phyloP scores from a whole-genome alignment of 352 stramenopile genomes.

The Paralagenidium karlingii region DNA sequence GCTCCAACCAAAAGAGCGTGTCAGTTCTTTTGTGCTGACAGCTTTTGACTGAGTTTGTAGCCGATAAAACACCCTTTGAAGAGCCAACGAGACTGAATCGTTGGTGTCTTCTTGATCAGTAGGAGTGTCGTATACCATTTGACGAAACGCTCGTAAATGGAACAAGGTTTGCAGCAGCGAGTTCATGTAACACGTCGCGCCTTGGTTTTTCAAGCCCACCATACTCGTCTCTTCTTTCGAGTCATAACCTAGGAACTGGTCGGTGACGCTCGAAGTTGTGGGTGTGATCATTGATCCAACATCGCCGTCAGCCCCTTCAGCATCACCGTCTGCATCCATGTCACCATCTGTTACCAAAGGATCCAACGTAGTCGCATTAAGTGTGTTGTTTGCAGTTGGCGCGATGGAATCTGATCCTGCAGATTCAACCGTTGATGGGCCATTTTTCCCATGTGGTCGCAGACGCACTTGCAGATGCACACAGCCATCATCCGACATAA shows the following conservation, averaged over 20 bases:
- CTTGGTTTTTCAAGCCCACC: slow-evolving; percentile 84
- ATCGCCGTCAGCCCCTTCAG: slow-evolving; percentile 7
- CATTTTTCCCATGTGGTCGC: slow-evolving; percentile 5
- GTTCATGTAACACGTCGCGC: slow-evolving; percentile 91
- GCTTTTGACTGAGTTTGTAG: slow-evolving; percentile 56
- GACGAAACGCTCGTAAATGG: slow-evolving; percentile 74
- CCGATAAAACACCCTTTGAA: slow-evolving; percentile 80
- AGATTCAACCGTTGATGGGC: slow-evolving; percentile 1
- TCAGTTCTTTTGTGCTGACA: slow-evolving; percentile 88
- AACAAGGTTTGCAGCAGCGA: slow-evolving; percentile 89
- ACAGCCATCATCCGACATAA: slow-evolving; percentile 26
- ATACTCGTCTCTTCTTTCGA: slow-evolving; percentile 77
- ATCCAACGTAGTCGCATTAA: slow-evolving; percentile 5
- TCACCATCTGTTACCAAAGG: slow-evolving; percentile 10
- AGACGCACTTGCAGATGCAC: slow-evolving; percentile 37
- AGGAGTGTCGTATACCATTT: slow-evolving; percentile 75
- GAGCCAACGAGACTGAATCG: slow-evolving; percentile 65
- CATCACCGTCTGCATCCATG: too few relatives aligned
- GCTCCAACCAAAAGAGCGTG: slow-evolving; percentile 87
- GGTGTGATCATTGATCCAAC: slow-evolving; percentile 5
- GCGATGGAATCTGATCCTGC: neutral
- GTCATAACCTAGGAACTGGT: too few relatives aligned
- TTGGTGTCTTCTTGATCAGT: slow-evolving; percentile 69
- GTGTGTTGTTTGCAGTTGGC: neutral
- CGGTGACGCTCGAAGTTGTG: slow-evolving; percentile 3